phyloP scores from a whole-genome alignment of 2,329 filamentous ascomycete genomes.

The Neocucurbitaria cava region DNA sequence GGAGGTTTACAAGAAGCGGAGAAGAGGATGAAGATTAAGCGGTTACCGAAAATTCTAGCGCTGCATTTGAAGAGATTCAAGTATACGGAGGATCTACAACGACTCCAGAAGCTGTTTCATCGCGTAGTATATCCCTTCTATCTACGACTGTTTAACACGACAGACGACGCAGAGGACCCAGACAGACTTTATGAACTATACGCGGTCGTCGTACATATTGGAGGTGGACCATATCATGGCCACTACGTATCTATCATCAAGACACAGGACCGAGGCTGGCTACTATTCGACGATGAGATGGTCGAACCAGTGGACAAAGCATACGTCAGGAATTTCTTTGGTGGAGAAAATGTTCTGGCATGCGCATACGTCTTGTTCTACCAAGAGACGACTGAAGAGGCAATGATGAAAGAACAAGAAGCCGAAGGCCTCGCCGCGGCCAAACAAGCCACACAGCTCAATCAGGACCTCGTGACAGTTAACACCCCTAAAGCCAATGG shows the following conservation, averaged over 20 bases:
- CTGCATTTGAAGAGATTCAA: constrained; percentile 97
- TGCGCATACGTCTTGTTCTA: constrained; percentile 98
- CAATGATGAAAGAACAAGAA: constrained; percentile 79
- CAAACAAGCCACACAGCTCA: constrained; percentile 45
- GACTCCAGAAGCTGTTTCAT: constrained; percentile 95
- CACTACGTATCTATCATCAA: constrained; percentile 99
- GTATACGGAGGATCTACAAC: constrained; percentile 93
- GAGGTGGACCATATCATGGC: constrained; percentile 93
- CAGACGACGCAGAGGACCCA: constrained; percentile 90
- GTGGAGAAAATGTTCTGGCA: constrained; percentile 81
- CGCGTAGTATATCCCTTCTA: constrained; percentile 97
- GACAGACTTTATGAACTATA: constrained; percentile 96
- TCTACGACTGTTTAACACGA: constrained; percentile 95
- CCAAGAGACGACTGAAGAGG: constrained; percentile 81
- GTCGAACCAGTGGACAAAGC: constrained; percentile 97
- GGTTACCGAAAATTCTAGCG: constrained; percentile 87
- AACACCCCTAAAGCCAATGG: constrained; percentile 60
- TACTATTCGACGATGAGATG: constrained; percentile 97
- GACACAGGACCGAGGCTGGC: constrained; percentile 92
- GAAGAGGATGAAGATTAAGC: constrained; percentile 99
- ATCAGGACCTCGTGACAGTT: constrained; percentile 66
- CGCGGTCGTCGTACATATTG: constrained; percentile 96
- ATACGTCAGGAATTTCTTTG: constrained; percentile 97
- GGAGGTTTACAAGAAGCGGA: constrained; percentile 96
- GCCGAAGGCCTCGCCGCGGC: constrained; percentile 68